Conservation (phyloP, 306 rosid species). For the Medicago arabica region DNA sequence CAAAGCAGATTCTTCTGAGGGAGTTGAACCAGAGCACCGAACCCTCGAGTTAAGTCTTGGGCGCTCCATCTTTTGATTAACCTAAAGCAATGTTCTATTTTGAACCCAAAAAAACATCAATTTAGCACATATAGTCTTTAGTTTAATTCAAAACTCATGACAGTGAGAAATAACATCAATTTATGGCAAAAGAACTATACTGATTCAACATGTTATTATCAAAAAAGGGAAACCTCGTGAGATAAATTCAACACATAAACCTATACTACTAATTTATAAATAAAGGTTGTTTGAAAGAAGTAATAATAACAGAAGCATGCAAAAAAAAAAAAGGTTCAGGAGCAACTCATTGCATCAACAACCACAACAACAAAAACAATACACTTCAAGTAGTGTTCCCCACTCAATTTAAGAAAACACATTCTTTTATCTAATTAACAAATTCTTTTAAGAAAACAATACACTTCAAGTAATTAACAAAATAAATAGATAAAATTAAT, state of each 20-base stretch:
- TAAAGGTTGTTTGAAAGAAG: slow-evolving; percentile 11
- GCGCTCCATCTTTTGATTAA: slow-evolving; percentile 66
- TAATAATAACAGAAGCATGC: slow-evolving; percentile 4
- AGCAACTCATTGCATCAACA: neutral
- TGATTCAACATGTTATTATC: slow-evolving; percentile 11
- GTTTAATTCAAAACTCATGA: slow-evolving; percentile 34
- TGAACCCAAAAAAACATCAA: slow-evolving; percentile 12
- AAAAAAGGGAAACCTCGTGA: neutral
- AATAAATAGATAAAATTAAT: slow-evolving; percentile 21
- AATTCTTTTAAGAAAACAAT: slow-evolving; percentile 16
- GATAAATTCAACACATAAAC: slow-evolving; percentile 28
- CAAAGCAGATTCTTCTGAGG: slow-evolving; percentile 93
- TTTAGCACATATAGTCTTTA: slow-evolving; percentile 17
- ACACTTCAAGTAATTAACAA: slow-evolving; percentile 9
- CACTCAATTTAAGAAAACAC: slow-evolving; percentile 48
- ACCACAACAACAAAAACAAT: slow-evolving; percentile 26
- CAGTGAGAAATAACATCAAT: neutral
- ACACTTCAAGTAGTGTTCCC: slow-evolving; percentile 39
- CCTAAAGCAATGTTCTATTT: slow-evolving; percentile 44
- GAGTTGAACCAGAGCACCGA: slow-evolving; percentile 83
- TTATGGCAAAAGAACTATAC: slow-evolving; percentile 20
- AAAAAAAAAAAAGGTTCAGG: neutral
- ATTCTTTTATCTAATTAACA: slow-evolving; percentile 13
- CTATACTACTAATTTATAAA: slow-evolving; percentile 8
- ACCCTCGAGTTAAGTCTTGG: slow-evolving; percentile 65